Evolutionary conservation across 441 rosid species (phyloP), one percentile per base, ranked within the genome.

Genomic region (Eutrema salsugineum): DNA sequence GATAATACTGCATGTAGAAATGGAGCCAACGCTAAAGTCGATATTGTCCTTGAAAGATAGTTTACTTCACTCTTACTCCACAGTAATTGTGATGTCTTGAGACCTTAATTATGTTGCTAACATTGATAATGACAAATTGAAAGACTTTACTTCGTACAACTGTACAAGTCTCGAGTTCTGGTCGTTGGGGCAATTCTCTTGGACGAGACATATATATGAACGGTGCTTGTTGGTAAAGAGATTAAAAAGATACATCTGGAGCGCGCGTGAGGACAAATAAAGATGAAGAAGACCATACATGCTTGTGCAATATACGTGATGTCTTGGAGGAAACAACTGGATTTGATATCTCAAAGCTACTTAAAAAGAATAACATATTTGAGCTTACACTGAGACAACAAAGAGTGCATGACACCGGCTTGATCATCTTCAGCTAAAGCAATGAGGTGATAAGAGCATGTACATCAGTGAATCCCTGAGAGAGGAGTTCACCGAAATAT

Each of bases 161-260:
- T 92, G 88, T 77, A n/a, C n/a, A n/a, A n/a, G n/a, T 22, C 27
- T 22, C 90, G 97, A 61, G 99, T 95, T 83, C 99, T 97, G 8
- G 99, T 95, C 59, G 86, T 94, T 2, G 99, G 98, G 68, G 99
- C 98, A 8, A 91, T 95, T 75, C 93, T 95, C 63, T 71, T 93
- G 81, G 99, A 95, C 78, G 92, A 93, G 78, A 86, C 99, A n/a
- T 89, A 73, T 79, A 22, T 22, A 22, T 22, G 96, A 93, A 77
- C 82, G 98, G 91, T 92, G 98, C 80, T 55, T 95, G 81, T 86
- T 95, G 72, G 99, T 93, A 69, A 95, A 95, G 82, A 98, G 97
- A 70, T 93, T 98, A 98, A 95, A 91, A 87, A 98, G 98, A 62
- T 83, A 96, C 2, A 93, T 98, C 83, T 95, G 99, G 99, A 93